phyloP scores from a whole-genome alignment of 495 filamentous ascomycete genomes.

The Arthonia radiata region DNA sequence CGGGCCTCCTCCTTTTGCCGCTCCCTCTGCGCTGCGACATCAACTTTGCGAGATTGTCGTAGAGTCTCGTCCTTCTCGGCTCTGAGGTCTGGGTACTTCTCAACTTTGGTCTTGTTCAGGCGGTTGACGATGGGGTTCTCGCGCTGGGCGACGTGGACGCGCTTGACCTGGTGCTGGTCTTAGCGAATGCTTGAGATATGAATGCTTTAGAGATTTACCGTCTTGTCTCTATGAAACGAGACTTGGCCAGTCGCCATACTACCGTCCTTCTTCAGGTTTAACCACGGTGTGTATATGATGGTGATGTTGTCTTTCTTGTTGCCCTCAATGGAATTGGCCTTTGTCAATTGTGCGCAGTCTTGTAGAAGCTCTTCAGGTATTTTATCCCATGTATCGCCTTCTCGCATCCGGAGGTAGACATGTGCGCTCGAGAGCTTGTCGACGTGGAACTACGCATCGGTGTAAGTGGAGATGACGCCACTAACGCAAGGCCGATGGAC shows the following conservation, averaged over 20 bases:
- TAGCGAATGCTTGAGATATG: too few species aligned
- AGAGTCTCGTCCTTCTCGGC: slow-evolving; percentile 54
- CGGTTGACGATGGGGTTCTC: slow-evolving; percentile 85
- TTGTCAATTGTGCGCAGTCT: slow-evolving; percentile 85
- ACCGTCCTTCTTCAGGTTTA: slow-evolving; percentile 88
- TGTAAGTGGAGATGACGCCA: too few species aligned
- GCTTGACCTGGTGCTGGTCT: slow-evolving; percentile 35
- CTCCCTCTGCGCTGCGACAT: slow-evolving; percentile 40
- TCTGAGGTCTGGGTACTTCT: slow-evolving; percentile 59
- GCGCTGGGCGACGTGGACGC: slow-evolving; percentile 45
- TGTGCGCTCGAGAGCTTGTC: slow-evolving; percentile 94
- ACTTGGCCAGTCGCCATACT: slow-evolving; percentile 91
- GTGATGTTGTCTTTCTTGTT: slow-evolving; percentile 98
- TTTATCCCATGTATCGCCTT: slow-evolving; percentile 65
- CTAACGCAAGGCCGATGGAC: too few species aligned
- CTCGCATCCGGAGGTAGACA: slow-evolving; percentile 67
- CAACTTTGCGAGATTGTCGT: slow-evolving; percentile 39
- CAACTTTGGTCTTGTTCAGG: slow-evolving; percentile 80
- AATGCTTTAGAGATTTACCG: slow-evolving; percentile 8
- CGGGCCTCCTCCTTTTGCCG: slow-evolving; percentile 59
- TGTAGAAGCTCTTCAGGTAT: slow-evolving; percentile 51
- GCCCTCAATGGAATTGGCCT: slow-evolving; percentile 96
- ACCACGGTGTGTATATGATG: slow-evolving; percentile 93
- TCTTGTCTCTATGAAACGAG: slow-evolving; percentile 73
- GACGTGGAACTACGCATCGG: slow-evolving; percentile 69